phyloP scores from a whole-genome alignment of 1,284 basidiomycete genomes.

The Apiotrichum akiyoshidainum region DNA sequence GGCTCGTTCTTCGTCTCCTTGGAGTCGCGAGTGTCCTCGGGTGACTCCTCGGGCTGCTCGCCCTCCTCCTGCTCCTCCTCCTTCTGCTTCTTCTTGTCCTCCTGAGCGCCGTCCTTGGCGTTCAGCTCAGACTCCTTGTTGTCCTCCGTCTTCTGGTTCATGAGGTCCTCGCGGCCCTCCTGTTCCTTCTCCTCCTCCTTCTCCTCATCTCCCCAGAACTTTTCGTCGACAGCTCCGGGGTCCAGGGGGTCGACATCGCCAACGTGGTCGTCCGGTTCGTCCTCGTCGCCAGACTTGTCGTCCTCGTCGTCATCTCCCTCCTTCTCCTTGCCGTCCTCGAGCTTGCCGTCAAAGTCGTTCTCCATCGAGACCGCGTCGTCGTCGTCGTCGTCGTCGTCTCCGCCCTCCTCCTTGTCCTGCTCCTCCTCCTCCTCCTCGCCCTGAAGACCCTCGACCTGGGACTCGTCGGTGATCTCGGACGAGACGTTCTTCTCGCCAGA shows the following conservation, averaged over 20 bases:
- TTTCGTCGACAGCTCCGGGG: conserved; percentile 86
- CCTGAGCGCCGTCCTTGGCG: conserved; percentile 63
- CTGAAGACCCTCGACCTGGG: conserved; percentile 89
- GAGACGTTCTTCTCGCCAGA: conserved; percentile 80
- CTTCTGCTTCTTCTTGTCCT: conserved; percentile 44
- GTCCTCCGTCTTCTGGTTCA: conserved; percentile 49
- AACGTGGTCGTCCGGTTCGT: conserved; percentile 72
- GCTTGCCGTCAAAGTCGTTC: conserved; percentile 67
- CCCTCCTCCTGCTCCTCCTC: conserved; percentile 44
- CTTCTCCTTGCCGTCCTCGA: conserved; percentile 69
- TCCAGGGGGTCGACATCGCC: conserved; percentile 84
- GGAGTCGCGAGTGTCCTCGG: conserved; percentile 26
- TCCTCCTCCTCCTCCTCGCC: conserved; percentile 64
- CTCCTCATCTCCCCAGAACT: conserved; percentile 87
- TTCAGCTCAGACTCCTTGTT: conserved; percentile 64
- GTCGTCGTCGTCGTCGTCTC: conserved; percentile 64
- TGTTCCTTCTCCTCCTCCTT: conserved; percentile 53
- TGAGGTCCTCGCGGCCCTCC: conserved; percentile 47
- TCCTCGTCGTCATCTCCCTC: conserved; percentile 61
- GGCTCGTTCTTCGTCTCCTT: conserved; percentile 36
- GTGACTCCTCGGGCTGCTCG: conserved; percentile 39
- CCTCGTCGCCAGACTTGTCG: conserved; percentile 59
- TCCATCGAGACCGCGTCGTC: conserved; percentile 62
- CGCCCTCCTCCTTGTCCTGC: conserved; percentile 55
- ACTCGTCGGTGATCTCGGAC: conserved; percentile 90